Evolutionary conservation across 306 rosid species (phyloP).

Genomic region (Dryas drummondii): DNA sequence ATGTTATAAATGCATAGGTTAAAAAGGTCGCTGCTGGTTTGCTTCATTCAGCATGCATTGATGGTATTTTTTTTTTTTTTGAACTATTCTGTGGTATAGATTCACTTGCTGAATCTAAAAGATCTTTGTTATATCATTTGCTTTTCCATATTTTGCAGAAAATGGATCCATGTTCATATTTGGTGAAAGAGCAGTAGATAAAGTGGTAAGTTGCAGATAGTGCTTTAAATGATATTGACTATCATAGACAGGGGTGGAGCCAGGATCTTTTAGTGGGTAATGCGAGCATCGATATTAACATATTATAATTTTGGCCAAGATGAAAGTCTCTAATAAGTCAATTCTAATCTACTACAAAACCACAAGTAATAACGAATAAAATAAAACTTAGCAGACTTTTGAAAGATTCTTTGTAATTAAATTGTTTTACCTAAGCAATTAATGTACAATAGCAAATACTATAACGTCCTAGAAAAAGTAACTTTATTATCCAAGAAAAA

Average conservation of each 20-base stretch:
- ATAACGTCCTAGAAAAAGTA: neutral
- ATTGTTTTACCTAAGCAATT: neutral
- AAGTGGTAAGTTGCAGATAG: conserved; percentile 50
- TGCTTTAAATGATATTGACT: neutral
- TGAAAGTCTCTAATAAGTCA: neutral
- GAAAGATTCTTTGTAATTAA: neutral
- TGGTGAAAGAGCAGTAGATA: conserved; percentile 67
- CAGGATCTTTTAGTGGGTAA: neutral
- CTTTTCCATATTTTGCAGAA: conserved; percentile 56
- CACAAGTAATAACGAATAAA: neutral
- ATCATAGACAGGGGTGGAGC: neutral
- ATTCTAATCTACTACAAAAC: neutral
- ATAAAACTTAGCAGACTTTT: neutral
- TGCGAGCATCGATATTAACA: neutral
- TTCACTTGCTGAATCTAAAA: conserved; percentile 5
- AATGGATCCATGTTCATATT: conserved; percentile 74
- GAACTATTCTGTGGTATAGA: conserved; percentile 1
- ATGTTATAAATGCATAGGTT: conserved; percentile 44
- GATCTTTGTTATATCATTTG: conserved; percentile 7
- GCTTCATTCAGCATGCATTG: conserved; percentile 81
- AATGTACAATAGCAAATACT: neutral
- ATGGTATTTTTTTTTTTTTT: conserved; percentile 51
- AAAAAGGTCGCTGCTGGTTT: conserved; percentile 77
- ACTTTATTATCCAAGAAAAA: neutral
- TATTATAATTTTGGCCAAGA: neutral